These are phyloP conservation scores for Xylariaceae sp. DNA, from an alignment of 2,329 filamentous ascomycete species.

Conservation along the genomic window DNA sequence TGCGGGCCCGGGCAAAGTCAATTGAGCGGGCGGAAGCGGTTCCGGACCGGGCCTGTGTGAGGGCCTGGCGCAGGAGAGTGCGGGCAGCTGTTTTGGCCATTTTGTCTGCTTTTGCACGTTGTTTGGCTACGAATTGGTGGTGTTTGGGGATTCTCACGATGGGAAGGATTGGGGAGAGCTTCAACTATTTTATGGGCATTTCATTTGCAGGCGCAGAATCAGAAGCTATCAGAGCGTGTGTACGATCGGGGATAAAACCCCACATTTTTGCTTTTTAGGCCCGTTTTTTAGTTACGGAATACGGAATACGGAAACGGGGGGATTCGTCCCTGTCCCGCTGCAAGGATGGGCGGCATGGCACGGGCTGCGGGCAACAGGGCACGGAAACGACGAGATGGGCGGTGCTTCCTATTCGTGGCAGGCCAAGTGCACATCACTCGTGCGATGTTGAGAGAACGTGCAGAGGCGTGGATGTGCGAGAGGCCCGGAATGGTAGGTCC, in stretches of 20 bases:
- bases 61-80: constrained; percentile 17
- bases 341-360: no score
- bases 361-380: no score
- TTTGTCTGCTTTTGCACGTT: no score
- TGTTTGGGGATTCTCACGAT: neutral
- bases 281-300: no score
- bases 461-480: no score
- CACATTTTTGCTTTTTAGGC: neutral
- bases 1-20: constrained; percentile 16
- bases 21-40: constrained; percentile 22
- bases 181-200: neutral
- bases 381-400: neutral
- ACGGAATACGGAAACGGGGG: no score
- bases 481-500: no score
- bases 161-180: neutral
- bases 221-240: no score
- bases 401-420: neutral
- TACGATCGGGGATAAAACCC: no score
- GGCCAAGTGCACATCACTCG: no score
- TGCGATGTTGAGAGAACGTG: no score
- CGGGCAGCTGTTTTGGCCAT: constrained; percentile 23
- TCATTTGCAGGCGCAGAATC: no score
- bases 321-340: neutral
- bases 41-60: constrained; percentile 16
- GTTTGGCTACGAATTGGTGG: neutral